These are phyloP conservation scores for Eremomyces bilateralis DNA, from an alignment of 495 filamentous ascomycete species.

Conservation along the genomic window DNA sequence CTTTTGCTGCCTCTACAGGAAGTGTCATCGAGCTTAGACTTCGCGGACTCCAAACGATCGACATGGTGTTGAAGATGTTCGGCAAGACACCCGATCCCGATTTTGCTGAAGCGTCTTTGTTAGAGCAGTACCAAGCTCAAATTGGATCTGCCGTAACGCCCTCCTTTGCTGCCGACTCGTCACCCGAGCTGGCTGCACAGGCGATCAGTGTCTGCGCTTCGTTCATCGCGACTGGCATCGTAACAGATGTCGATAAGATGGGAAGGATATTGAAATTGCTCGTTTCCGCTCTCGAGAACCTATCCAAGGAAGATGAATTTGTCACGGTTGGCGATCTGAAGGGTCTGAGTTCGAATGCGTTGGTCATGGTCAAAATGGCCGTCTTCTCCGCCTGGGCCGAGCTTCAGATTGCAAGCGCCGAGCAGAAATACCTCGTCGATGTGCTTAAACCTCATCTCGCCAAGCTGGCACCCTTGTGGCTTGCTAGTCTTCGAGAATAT, in stretches of 20 bases:
- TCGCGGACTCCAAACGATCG: slow-evolving; percentile 78
- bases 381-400: slow-evolving; percentile 98
- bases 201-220: slow-evolving; percentile 95
- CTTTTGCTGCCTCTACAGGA: slow-evolving; percentile 91
- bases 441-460: slow-evolving; percentile 81
- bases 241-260: slow-evolving; percentile 95
- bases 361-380: slow-evolving; percentile 95
- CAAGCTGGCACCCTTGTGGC: slow-evolving; percentile 76
- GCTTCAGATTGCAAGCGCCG: slow-evolving; percentile 84
- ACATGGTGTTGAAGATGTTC: slow-evolving; percentile 86
- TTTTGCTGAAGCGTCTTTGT: slow-evolving; percentile 79
- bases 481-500: slow-evolving; percentile 82
- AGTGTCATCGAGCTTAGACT: slow-evolving; percentile 75
- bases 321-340: slow-evolving; percentile 84
- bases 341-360: slow-evolving; percentile 84
- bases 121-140: slow-evolving; percentile 97
- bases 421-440: slow-evolving; percentile 72
- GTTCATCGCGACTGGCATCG: slow-evolving; percentile 92
- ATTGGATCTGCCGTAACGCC: slow-evolving; percentile 92
- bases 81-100: slow-evolving; percentile 90
- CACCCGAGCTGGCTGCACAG: slow-evolving; percentile 80
- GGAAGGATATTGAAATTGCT: slow-evolving; percentile 85
- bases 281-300: slow-evolving; percentile 80
- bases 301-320: slow-evolving; percentile 58
- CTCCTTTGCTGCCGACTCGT: slow-evolving; percentile 88